Conservation (phyloP, 768 basidiomycete genomes). For the Termitomyces sp. region DNA sequence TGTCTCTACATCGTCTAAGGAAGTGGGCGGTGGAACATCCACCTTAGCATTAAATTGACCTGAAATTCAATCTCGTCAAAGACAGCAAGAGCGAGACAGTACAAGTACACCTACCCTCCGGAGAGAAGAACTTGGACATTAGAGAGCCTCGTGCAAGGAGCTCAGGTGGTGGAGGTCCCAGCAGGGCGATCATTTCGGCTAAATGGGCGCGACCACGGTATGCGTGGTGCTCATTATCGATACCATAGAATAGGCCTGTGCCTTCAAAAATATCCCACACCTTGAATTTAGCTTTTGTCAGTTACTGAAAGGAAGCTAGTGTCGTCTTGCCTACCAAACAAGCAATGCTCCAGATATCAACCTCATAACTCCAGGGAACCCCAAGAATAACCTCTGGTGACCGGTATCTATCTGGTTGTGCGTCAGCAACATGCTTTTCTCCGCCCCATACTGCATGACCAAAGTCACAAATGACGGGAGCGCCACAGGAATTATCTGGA, state of each 20-base stretch:
- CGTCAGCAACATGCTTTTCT: slow-evolving; percentile 3
- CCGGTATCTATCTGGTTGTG: slow-evolving; percentile 22
- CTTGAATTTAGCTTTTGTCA: neutral
- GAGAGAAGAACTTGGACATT: neutral
- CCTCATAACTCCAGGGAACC: slow-evolving; percentile 19
- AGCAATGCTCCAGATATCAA: slow-evolving; percentile 28
- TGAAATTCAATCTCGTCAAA: neutral
- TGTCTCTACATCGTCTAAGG: neutral
- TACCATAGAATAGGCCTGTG: neutral
- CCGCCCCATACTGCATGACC: slow-evolving; percentile 15
- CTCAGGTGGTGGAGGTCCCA: slow-evolving; percentile 5
- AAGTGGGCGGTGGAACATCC: neutral
- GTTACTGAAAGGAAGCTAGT: neutral
- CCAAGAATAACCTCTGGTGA: slow-evolving; percentile 24
- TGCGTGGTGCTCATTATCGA: neutral
- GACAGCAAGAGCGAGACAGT: neutral
- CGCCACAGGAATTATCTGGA: slow-evolving; percentile 1
- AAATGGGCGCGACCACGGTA: neutral
- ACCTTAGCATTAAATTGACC: neutral
- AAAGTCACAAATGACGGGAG: slow-evolving; percentile 18
- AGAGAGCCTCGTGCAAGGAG: neutral
- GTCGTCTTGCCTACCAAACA: slow-evolving; percentile 16
- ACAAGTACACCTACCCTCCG: neutral
- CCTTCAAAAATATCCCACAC: slow-evolving; percentile 5
- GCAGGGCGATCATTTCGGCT: slow-evolving; percentile 2